These are phyloP conservation scores for Psilocybe subaeruginosa DNA, from an alignment of 768 basidiomycete genomes.

Conservation along the genomic window DNA sequence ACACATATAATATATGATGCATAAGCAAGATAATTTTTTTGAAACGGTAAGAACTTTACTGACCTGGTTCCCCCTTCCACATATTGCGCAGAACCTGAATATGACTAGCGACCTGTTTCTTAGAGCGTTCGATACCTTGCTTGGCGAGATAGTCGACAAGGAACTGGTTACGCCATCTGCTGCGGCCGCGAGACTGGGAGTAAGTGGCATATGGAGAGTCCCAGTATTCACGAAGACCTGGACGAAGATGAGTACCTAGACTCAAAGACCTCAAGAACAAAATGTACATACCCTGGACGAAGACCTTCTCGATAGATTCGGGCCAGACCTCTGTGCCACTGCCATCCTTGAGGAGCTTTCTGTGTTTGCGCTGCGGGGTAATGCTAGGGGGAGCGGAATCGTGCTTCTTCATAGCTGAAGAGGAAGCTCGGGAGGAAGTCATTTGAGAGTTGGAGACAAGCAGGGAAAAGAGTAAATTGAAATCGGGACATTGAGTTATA, in stretches of 20 bases:
- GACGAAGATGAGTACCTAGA: slow-evolving; percentile 4
- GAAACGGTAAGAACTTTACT: slow-evolving; percentile 13
- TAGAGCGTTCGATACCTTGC: slow-evolving; percentile 69
- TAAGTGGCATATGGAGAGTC: slow-evolving; percentile 81
- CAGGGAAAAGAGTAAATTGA: slow-evolving; percentile 20
- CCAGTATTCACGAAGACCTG: slow-evolving; percentile 80
- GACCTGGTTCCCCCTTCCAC: slow-evolving; percentile 86
- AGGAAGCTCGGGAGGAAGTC: slow-evolving; percentile 20
- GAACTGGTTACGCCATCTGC: slow-evolving; percentile 84
- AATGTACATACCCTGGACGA: slow-evolving; percentile 63
- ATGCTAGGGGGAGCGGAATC: slow-evolving; percentile 39
- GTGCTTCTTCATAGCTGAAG: slow-evolving; percentile 37
- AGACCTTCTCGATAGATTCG: slow-evolving; percentile 73
- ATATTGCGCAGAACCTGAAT: slow-evolving; percentile 85
- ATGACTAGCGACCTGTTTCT: slow-evolving; percentile 91
- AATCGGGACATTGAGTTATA: slow-evolving; percentile 26
- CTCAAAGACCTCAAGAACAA: slow-evolving; percentile 2
- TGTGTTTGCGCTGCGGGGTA: slow-evolving; percentile 81
- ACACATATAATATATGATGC: slow-evolving; percentile 14
- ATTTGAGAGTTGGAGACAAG: slow-evolving; percentile 20
- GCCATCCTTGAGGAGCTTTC: slow-evolving; percentile 82
- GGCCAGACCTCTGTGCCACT: slow-evolving; percentile 84
- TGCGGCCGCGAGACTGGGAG: slow-evolving; percentile 70
- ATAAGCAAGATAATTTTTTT: slow-evolving; percentile 5
- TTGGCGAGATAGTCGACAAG: slow-evolving; percentile 80